Percentiles rank a stretch among this genome's conserved stretches.
Evolutionary conservation across 1,284 basidiomycete species (phyloP).

Genomic region (Acaromyces ingoldii): DNA sequence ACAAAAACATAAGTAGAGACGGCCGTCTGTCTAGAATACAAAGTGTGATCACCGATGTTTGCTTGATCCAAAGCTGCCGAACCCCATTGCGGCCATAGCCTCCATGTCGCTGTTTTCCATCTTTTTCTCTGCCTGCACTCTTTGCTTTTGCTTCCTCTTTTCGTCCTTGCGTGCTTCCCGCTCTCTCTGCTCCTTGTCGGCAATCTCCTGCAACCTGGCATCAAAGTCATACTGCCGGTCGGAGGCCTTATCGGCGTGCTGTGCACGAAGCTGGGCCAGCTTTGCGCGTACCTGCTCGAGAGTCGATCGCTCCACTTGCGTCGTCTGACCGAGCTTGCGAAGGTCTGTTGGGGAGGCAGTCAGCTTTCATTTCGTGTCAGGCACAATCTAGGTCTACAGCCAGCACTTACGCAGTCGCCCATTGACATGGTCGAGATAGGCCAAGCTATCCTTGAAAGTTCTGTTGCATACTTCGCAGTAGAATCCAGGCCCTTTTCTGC

Average conservation of each 20-base stretch:
- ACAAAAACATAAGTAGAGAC: neutral
- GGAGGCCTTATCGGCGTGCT: slow-evolving; percentile 4
- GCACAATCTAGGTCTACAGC: neutral
- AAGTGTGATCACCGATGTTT: slow-evolving; percentile 53
- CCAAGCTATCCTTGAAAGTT: slow-evolving; percentile 86
- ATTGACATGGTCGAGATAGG: slow-evolving; percentile 94
- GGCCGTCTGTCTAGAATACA: neutral
- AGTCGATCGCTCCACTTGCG: slow-evolving; percentile 81
- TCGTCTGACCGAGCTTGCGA: slow-evolving; percentile 85
- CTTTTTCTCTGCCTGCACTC: slow-evolving; percentile 59
- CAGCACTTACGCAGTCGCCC: slow-evolving; percentile 73
- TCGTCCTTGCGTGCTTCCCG: slow-evolving; percentile 55
- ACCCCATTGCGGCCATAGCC: slow-evolving; percentile 85
- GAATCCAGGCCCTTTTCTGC: slow-evolving; percentile 44
- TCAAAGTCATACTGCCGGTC: slow-evolving; percentile 75
- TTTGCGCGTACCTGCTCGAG: slow-evolving; percentile 83
- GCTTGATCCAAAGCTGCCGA: slow-evolving; percentile 77
- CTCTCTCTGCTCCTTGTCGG: slow-evolving; percentile 56
- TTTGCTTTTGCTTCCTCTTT: slow-evolving; percentile 69
- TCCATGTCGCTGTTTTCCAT: slow-evolving; percentile 54
- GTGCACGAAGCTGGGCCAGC: slow-evolving; percentile 70
- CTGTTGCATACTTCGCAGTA: slow-evolving; percentile 55
- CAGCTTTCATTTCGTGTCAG: neutral
- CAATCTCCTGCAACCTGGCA: slow-evolving; percentile 75
- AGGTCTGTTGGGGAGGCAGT: slow-evolving; percentile 62